phyloP scores from a whole-genome alignment of 805 yeast genomes.

The Ascoidea rubescens region DNA sequence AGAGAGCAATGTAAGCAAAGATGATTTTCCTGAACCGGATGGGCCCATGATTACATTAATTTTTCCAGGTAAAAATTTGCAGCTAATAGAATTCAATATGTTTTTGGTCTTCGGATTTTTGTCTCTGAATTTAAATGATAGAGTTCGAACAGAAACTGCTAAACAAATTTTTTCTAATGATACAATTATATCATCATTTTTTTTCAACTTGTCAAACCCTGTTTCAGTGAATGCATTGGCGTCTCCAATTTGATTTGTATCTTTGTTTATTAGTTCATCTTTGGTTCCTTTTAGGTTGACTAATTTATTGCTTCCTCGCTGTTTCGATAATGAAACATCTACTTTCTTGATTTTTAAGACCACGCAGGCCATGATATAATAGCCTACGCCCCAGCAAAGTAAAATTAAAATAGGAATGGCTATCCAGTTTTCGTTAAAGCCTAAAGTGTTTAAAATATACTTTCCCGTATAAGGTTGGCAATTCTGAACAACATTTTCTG shows the following conservation, averaged over 20 bases:
- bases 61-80: conserved; percentile 40
- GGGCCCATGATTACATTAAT: conserved; percentile 72
- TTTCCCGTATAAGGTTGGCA: conserved; percentile 41
- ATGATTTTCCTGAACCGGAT: conserved; percentile 68
- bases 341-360: conserved; percentile 34
- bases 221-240: neutral
- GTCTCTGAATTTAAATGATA: too few relatives aligned
- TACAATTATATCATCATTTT: too few relatives aligned
- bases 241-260: neutral
- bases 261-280: too few relatives aligned
- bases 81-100: neutral
- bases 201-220: conserved; percentile 17
- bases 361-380: conserved; percentile 32
- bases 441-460: conserved; percentile 39
- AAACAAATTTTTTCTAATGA: too few relatives aligned
- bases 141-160: too few relatives aligned
- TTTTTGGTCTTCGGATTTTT: too few relatives aligned
- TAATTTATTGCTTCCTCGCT: conserved; percentile 9
- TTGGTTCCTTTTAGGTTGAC: too few relatives aligned
- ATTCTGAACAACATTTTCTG: conserved; percentile 15
- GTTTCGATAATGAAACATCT: conserved; percentile 36
- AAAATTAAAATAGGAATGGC: conserved; percentile 48
- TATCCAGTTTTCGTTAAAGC: conserved; percentile 52
- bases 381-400: conserved; percentile 44
- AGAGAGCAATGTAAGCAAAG: conserved; percentile 49